Base-by-base conservation (phyloP, 2,329 filamentous ascomycete genomes). In the Teratosphaeriaceae sp. region DNA sequence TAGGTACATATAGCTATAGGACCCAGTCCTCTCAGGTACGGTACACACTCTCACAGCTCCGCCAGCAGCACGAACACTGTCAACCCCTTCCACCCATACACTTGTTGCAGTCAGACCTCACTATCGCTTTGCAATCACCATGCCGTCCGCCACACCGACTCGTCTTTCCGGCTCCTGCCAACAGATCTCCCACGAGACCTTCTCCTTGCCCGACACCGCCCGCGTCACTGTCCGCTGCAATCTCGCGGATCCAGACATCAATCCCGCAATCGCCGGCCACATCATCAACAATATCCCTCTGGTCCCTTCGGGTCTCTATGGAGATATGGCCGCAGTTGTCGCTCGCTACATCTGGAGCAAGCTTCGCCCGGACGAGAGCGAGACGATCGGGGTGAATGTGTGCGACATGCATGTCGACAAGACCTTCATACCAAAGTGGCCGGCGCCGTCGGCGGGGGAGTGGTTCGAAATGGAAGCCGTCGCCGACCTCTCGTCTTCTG, bases 301-400 rank as follows among this genome's bases (percentile, higher is more conserved):
- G 7, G 58, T 51, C 19, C 56, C 63, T 5, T 56, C 53, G 7
- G 56, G 58, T 3, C 47, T 64, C 6, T 61, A 63, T 40, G 55
- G 58, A 1, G 61, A 64, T 33, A 63, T 65, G 55, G 62, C 60
- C 8, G 45, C 53, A 16, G 54, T 55, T 9, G 51, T 55, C 13
- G 50, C 49, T n/a, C 40, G 47, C 12, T 51, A 60, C 42, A 49
- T 61, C 30, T 52, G 48, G 41, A 29, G 38, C 13, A 31, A 47
- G 2, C 34, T 50, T 3, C 46, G 46, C 5, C 44, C 41, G 19
- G 36, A 49, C 20, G 35, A 49, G 20, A 26, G 33, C 13, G 43
- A 48, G 8, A 16, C 45, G 2, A 48, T 54, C 16, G 54, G 51
- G 9, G 41, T 58, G 27, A 56, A 57, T 13, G 46, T 59, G 23